Conservation (phyloP, 2,329 filamentous ascomycete species). For the Aspergillus amoenus region DNA sequence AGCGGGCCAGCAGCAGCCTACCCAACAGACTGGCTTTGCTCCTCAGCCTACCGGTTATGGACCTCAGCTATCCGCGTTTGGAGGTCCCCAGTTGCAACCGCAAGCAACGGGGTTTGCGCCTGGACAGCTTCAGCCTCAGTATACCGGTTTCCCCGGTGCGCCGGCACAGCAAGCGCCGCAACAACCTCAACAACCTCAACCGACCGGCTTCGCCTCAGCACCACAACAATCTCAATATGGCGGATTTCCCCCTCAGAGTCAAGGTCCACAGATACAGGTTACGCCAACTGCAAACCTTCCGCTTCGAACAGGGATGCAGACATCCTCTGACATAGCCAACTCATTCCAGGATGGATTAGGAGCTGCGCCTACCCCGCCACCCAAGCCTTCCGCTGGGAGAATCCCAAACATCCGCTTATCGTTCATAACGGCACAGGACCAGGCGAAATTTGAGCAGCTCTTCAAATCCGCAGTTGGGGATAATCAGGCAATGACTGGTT, state of each 20-base stretch:
- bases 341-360: conserved; percentile 55
- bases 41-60: conserved; percentile 57
- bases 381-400: conserved; percentile 61
- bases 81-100: conserved; percentile 56
- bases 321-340: conserved; percentile 63
- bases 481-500: conserved; percentile 76
- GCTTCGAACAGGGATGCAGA: conserved; percentile 58
- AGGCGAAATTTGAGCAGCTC: conserved; percentile 94
- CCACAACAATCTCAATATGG: conserved; percentile 63
- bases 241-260: conserved; percentile 51
- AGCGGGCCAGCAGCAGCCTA: conserved; percentile 47
- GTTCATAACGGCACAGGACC: conserved; percentile 93
- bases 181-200: conserved; percentile 44
- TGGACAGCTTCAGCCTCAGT: conserved; percentile 47
- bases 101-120: conserved; percentile 67
- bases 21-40: conserved; percentile 54
- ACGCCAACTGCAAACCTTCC: conserved; percentile 49
- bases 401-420: conserved; percentile 93
- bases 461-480: conserved; percentile 94
- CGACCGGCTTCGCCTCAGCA: conserved; percentile 42
- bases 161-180: conserved; percentile 19
- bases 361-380: conserved; percentile 60
- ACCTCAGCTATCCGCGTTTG: conserved; percentile 55
- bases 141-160: conserved; percentile 49
- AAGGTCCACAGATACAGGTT: conserved; percentile 35